Base-by-base conservation (phyloP, 2,329 filamentous ascomycete genomes). In the Alternaria alternata region DNA sequence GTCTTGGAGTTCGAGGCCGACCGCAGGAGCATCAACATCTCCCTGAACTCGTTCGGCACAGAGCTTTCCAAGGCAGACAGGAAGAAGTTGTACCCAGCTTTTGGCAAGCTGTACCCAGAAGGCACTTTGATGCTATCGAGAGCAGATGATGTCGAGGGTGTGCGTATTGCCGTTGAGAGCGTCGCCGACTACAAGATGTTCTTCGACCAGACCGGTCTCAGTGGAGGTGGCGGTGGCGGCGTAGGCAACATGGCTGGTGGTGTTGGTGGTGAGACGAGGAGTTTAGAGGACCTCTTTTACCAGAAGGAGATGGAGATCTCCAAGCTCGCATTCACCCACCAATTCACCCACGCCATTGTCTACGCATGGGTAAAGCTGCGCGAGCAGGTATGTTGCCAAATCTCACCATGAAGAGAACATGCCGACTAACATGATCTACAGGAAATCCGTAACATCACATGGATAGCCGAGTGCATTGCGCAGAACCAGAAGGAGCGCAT, bases 401-500 rank as follows among this genome's bases (percentile, higher is more conserved):
- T n/a, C 14, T 9, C 26, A 34, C n/a, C 46, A 7, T 5, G 8
- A 16, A 51, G n/a, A 28, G 12, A 42, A 7, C n/a, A 28, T 4
- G 30, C 1, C 36, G 22, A 59, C 66, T 74, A 54, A 72, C 73
- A 26, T 20, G 7, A 41, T 18, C 9, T 36, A 14, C 54, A 98
- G 94, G 95, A 99, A 91, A 97, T 98, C 73, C 91, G 95, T 68
- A 99, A 99, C 81, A 97, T 99, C 75, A 98, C 95, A 52, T 99
- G 95, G 95, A 99, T 99, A 80, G 91, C 95, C 22, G 95, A 99
- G 81, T 99, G 95, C 83, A 99, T 99, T 86, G 95, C 95, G 57
- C 95, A 99, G 82, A 97, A 97, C 84, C 95, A 99, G 82, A 99
- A 99, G 84, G 95, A 99, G 81, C 89, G 95, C 77, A 98, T 99